Conservation (phyloP, 2,329 filamentous ascomycete genomes). For the Claviceps pusilla region DNA sequence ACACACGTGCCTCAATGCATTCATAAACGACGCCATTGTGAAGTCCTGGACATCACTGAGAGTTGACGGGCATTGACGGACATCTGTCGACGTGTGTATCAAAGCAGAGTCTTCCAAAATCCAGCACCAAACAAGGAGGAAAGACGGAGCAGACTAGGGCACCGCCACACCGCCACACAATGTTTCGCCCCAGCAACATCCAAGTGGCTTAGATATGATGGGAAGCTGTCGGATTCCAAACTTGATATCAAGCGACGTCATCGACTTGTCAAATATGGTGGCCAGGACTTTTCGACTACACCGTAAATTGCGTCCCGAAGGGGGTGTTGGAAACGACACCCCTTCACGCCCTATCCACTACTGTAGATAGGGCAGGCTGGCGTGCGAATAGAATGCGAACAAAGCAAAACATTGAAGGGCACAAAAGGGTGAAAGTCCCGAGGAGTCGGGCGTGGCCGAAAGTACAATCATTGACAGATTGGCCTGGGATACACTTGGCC, state of each 20-base stretch:
- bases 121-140: too few species aligned
- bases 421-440: background rate
- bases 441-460: background rate
- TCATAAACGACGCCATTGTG: too few species aligned
- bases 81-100: too few species aligned
- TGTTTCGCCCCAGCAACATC: too few species aligned
- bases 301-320: background rate
- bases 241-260: conserved; percentile 2
- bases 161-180: too few species aligned
- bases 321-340: background rate
- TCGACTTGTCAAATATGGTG: background rate
- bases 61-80: too few species aligned
- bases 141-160: too few species aligned
- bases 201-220: too few species aligned
- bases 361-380: background rate
- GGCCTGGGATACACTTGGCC: background rate
- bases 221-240: background rate
- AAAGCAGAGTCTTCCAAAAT: too few species aligned
- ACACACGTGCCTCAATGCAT: background rate
- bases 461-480: background rate
- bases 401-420: background rate
- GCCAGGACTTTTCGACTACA: too few species aligned
- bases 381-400: background rate
- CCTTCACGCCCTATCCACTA: background rate
- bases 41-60: too few species aligned